phyloP scores from a whole-genome alignment of 176 grass and related monocot genomes.

The Avena insularis region DNA sequence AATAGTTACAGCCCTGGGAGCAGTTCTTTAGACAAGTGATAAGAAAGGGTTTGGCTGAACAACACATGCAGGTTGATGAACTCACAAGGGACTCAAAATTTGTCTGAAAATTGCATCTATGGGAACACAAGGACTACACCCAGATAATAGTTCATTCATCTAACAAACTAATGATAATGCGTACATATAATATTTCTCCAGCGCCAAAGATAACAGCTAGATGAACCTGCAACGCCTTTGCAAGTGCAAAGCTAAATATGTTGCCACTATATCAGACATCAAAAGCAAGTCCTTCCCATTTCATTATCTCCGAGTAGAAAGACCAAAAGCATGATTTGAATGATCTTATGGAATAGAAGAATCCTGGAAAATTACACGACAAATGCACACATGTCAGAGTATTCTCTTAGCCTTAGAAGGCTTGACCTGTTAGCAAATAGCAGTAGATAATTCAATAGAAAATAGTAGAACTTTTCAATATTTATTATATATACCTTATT shows the following conservation, averaged over 20 bases:
- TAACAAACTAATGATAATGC: constrained; percentile 30
- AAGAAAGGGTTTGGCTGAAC: background rate
- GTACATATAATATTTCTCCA: constrained; percentile 25
- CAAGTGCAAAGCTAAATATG: constrained; percentile 13
- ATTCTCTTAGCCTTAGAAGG: constrained; percentile 18
- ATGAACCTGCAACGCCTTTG: constrained; percentile 19
- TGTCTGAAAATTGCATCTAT: constrained; percentile 41
- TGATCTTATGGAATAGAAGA: constrained; percentile 22
- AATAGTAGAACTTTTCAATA: background rate
- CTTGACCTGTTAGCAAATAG: background rate
- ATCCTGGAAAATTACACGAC: constrained; percentile 32
- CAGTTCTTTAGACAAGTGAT: background rate
- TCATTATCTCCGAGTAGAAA: constrained; percentile 13
- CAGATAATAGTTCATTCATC: constrained; percentile 20
- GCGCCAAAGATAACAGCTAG: constrained; percentile 31
- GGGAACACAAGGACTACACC: constrained; percentile 18
- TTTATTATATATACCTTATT: constrained; percentile 37
- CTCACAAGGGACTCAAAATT: background rate
- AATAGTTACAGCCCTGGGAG: no score
- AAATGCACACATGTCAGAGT: constrained; percentile 27
- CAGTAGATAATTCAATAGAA: background rate
- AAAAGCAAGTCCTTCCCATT: background rate
- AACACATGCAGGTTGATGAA: constrained; percentile 17
- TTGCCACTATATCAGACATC: background rate
- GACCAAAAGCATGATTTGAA: constrained; percentile 2